Conservation (phyloP, 345 rosid genomes). For the Clausena lansium region DNA sequence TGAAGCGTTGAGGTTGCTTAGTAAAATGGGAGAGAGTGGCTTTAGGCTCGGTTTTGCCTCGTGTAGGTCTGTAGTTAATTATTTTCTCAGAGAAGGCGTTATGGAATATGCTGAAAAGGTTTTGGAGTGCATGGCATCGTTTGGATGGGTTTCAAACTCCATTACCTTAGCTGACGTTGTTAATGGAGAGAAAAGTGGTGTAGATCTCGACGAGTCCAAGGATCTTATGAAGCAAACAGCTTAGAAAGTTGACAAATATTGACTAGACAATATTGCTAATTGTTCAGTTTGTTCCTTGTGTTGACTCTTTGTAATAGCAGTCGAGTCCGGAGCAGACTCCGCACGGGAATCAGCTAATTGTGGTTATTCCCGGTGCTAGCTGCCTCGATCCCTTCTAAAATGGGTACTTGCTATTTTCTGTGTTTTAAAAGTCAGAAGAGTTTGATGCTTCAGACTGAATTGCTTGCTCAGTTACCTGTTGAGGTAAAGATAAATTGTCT, state of each 20-base stretch:
- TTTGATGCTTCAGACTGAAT: background rate
- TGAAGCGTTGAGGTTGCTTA: constrained; percentile 5
- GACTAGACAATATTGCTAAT: background rate
- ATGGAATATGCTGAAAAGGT: background rate
- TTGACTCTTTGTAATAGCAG: background rate
- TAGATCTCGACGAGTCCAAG: background rate
- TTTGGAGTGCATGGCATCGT: background rate
- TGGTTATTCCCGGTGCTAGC: too few species aligned
- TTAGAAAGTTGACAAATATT: background rate
- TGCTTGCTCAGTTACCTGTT: background rate
- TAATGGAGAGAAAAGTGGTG: background rate
- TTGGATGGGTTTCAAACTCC: constrained; percentile 7
- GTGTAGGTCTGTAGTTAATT: background rate
- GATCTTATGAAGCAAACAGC: constrained; percentile 1
- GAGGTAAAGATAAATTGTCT: background rate
- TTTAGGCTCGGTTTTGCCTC: background rate
- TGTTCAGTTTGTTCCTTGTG: background rate
- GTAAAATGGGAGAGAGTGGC: constrained; percentile 11
- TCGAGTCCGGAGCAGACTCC: background rate
- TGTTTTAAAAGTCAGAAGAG: background rate
- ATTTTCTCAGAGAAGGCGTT: background rate
- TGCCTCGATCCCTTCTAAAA: too few species aligned
- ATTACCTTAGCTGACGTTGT: background rate
- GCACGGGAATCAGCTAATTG: background rate
- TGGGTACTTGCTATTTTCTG: too few species aligned